Percentiles rank a stretch among this genome's conserved stretches.
Evolutionary conservation across 2,329 filamentous ascomycete genomes (phyloP).

Genomic region (Paraphaeosphaeria sporulosa): DNA sequence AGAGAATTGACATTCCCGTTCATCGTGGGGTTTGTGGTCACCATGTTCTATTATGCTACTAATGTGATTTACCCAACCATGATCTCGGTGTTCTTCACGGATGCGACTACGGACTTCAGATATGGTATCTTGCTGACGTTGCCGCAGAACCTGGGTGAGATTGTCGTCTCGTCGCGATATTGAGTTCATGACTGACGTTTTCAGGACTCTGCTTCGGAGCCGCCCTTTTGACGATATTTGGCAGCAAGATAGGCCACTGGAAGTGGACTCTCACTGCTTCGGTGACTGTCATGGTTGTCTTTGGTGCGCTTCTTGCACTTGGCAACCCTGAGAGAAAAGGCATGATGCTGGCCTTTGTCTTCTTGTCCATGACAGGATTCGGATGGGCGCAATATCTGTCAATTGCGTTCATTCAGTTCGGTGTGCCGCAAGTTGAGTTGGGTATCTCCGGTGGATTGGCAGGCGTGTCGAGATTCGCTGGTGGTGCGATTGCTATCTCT

Average conservation of each 20-base stretch:
- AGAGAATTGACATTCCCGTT: too few species aligned
- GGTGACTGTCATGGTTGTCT: too few species aligned
- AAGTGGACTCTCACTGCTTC: too few species aligned
- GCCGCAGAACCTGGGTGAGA: slow-evolving; percentile 55
- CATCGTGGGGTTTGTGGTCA: slow-evolving; percentile 56
- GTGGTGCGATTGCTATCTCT: slow-evolving; percentile 53
- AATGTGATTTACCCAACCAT: slow-evolving; percentile 59
- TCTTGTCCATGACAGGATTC: slow-evolving; percentile 54
- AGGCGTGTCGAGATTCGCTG: slow-evolving; percentile 55
- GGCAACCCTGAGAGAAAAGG: too few species aligned
- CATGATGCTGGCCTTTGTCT: slow-evolving; percentile 58
- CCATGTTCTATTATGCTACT: slow-evolving; percentile 61
- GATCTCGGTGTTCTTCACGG: slow-evolving; percentile 56
- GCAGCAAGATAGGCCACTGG: too few species aligned
- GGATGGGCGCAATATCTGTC: slow-evolving; percentile 58
- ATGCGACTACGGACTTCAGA: slow-evolving; percentile 45
- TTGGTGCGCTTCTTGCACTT: too few species aligned
- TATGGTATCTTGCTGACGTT: slow-evolving; percentile 49
- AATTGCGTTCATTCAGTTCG: slow-evolving; percentile 60
- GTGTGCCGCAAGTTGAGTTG: slow-evolving; percentile 58
- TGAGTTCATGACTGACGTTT: too few species aligned
- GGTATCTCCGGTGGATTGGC: slow-evolving; percentile 51
- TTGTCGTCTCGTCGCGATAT: too few species aligned
- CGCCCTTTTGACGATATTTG: too few species aligned
- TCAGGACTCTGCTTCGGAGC: too few species aligned